Evolutionary conservation across 345 rosid species (phyloP).

Genomic region (Brassica napus): DNA sequence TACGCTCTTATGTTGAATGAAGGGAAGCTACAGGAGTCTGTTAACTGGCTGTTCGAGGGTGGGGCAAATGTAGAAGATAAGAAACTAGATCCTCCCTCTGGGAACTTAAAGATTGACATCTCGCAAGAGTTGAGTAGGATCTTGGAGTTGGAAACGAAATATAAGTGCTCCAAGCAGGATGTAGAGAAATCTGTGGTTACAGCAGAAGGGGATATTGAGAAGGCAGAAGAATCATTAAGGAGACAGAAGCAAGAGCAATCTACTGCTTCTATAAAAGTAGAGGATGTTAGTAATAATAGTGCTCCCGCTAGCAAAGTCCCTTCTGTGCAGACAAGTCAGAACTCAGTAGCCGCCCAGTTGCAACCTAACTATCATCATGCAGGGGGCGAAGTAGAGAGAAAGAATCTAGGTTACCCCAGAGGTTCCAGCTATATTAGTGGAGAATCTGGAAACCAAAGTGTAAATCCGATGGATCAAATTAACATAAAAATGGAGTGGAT

Average conservation of each 20-base stretch:
- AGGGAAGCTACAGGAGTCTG: slow-evolving; percentile 83
- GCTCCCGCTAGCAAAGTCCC: slow-evolving; percentile 25
- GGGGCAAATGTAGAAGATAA: slow-evolving; percentile 65
- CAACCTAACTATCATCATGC: slow-evolving; percentile 42
- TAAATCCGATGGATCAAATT: slow-evolving; percentile 55
- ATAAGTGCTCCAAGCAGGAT: slow-evolving; percentile 75
- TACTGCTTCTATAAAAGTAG: slow-evolving; percentile 51
- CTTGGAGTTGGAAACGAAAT: slow-evolving; percentile 64
- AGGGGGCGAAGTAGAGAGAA: slow-evolving; percentile 57
- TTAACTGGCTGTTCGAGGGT: slow-evolving; percentile 67
- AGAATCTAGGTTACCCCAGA: slow-evolving; percentile 60
- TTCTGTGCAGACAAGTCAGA: slow-evolving; percentile 43
- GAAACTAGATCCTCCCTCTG: slow-evolving; percentile 49
- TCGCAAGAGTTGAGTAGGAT: slow-evolving; percentile 75
- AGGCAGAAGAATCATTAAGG: slow-evolving; percentile 61
- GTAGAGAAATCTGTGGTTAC: slow-evolving; percentile 74
- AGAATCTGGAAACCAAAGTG: slow-evolving; percentile 50
- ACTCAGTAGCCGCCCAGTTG: slow-evolving; percentile 41
- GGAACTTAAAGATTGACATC: slow-evolving; percentile 80
- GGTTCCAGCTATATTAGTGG: slow-evolving; percentile 37
- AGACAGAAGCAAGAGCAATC: slow-evolving; percentile 59
- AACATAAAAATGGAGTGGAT: slow-evolving; percentile 59
- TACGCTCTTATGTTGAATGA: slow-evolving; percentile 86
- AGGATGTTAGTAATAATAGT: slow-evolving; percentile 57
- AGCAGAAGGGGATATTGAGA: slow-evolving; percentile 81